Evolutionary conservation across 441 rosid species (phyloP), one percentile per base, ranked within the genome.

Genomic region (Brassica balearica): DNA sequence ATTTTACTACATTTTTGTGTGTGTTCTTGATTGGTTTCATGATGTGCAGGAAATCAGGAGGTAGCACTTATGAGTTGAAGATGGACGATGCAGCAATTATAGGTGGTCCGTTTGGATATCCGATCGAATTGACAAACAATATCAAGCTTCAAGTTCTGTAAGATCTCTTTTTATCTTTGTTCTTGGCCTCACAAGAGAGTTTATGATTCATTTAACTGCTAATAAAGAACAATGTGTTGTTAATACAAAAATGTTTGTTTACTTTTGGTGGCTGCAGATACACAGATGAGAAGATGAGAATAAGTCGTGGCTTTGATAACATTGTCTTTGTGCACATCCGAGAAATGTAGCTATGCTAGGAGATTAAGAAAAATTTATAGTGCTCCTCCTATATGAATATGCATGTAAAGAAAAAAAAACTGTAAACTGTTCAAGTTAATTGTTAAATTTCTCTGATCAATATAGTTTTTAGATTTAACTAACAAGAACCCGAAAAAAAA

Each of bases 61-160:
- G 53, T 27, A 84, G 76, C 60, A 82, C 75, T 1, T 92, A 93
- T 68, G 81, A 86, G 2, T 77, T 91, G 29, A 81, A 71, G 22
- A 93, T 95, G 99, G 87, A 95, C 11, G 98, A 95, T 43, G 91
- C 92, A 71, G 99, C 97, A 58, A 89, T 94, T 17, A 85, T 92
- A 10, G 91, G 82, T 0, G 96, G 98, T 10, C 81, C 86, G 29
- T 88, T 86, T 71, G 97, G 98, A 66, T 90, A 84, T 74, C 97
- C 97, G 0, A 41, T 95, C 8, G 92, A 89, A 66, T 81, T 95
- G 83, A 87, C 86, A 80, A 93, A 85, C 85, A 88, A 75, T 73
- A 81, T 93, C 17, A 73, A 78, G 69, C 81, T 91, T 41, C 78
- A 89, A 73, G 80, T 95, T 34, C 83, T 93, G 98, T 91, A 88